Conservation (phyloP, 306 rosid species). For the Quercus wislizeni region DNA sequence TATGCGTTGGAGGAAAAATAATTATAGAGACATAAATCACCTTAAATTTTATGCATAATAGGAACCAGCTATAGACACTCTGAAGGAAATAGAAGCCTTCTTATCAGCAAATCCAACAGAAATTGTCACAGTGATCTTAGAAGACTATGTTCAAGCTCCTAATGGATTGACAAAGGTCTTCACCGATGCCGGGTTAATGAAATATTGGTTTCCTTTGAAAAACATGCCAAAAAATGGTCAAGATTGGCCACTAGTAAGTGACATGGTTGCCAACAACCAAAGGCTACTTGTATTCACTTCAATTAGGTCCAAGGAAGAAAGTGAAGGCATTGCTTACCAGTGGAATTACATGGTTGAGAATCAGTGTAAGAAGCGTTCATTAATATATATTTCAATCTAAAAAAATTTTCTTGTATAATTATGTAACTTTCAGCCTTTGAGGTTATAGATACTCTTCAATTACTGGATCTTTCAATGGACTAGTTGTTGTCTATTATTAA, state of each 20-base stretch:
- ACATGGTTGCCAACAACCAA: constrained; percentile 80
- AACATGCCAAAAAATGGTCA: constrained; percentile 70
- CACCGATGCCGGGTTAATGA: constrained; percentile 59
- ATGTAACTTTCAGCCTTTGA: not conserved
- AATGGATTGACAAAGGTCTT: constrained; percentile 78
- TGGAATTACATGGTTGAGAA: constrained; percentile 94
- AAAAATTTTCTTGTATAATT: not conserved
- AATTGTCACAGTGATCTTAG: constrained; percentile 80
- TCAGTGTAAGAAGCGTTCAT: constrained; percentile 46
- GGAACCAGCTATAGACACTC: constrained; percentile 73
- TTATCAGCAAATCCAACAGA: constrained; percentile 65
- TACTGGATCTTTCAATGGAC: too few species aligned
- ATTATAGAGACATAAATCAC: too few species aligned
- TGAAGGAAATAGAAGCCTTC: constrained; percentile 71
- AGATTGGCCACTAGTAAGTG: constrained; percentile 83
- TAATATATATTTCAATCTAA: not conserved
- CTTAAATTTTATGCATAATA: constrained; percentile 7
- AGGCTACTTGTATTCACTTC: constrained; percentile 79
- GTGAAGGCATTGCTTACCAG: constrained; percentile 83
- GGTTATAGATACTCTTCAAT: too few species aligned
- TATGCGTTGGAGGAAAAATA: too few species aligned
- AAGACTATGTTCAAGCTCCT: constrained; percentile 81
- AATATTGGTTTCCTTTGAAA: constrained; percentile 73
- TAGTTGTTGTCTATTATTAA: too few species aligned
- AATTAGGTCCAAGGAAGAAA: constrained; percentile 45